phyloP scores from a whole-genome alignment of 805 yeast species.

The Zygosaccharomyces bailii region DNA sequence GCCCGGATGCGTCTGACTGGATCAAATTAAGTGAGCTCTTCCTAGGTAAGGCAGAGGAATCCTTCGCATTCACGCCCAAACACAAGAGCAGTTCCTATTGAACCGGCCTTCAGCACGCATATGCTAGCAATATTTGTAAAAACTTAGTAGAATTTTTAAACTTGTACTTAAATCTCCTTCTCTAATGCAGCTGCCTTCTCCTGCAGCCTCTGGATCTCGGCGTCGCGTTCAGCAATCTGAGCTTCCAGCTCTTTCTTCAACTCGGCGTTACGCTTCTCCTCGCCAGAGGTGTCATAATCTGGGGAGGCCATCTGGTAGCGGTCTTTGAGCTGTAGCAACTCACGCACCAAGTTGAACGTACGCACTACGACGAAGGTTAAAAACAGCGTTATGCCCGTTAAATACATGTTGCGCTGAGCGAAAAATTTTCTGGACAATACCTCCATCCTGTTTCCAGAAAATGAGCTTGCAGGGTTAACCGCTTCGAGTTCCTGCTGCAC shows the following conservation, averaged over 20 bases:
- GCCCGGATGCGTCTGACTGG: constrained; percentile 89
- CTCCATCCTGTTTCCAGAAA: constrained; percentile 65
- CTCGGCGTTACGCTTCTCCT: constrained; percentile 14
- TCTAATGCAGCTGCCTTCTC: constrained; percentile 69
- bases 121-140: background rate
- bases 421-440: constrained; percentile 88
- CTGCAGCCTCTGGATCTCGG: constrained; percentile 63
- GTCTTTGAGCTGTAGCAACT: constrained; percentile 62
- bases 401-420: constrained; percentile 93
- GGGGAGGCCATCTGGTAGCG: constrained; percentile 38
- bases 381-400: constrained; percentile 93
- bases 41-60: constrained; percentile 76
- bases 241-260: constrained; percentile 43
- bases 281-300: constrained; percentile 13
- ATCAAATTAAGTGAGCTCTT: constrained; percentile 93
- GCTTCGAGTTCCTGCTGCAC: constrained; percentile 59
- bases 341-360: constrained; percentile 77
- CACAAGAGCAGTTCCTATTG: constrained; percentile 85
- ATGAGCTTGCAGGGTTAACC: constrained; percentile 30
- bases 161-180: constrained; percentile 44
- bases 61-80: constrained; percentile 81
- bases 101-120: background rate
- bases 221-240: constrained; percentile 54
- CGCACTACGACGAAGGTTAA: constrained; percentile 80
- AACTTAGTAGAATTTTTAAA: constrained; percentile 2